Conservation (phyloP, 148 eudicot species). For the Cornus florida region DNA sequence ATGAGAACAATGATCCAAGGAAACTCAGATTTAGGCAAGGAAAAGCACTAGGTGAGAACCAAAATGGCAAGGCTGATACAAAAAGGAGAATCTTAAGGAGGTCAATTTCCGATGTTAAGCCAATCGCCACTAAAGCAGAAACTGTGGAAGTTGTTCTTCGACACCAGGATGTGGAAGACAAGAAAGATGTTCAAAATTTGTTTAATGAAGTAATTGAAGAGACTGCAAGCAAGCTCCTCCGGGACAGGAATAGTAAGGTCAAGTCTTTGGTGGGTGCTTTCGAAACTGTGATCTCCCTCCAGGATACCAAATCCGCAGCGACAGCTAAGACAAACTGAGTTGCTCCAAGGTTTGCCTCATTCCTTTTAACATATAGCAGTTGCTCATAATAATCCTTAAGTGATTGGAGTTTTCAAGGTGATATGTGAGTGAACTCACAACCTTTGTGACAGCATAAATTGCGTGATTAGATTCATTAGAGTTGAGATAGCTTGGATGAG, state of each 20-base stretch:
- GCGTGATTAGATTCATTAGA: not conserved
- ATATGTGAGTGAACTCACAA: conserved; percentile 15
- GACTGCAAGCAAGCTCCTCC: conserved; percentile 70
- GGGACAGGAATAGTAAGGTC: conserved; percentile 72
- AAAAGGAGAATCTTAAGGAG: conserved; percentile 35
- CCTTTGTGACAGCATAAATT: not conserved
- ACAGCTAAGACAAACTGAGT: conserved; percentile 34
- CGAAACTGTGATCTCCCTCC: conserved; percentile 61
- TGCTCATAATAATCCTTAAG: conserved; percentile 10
- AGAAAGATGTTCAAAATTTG: conserved; percentile 40
- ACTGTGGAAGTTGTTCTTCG: conserved; percentile 42
- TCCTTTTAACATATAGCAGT: not conserved
- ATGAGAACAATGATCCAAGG: conserved; percentile 38
- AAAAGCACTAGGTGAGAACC: conserved; percentile 32
- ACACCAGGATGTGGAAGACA: conserved; percentile 48
- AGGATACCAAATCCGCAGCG: conserved; percentile 40
- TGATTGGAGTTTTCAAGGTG: conserved; percentile 16
- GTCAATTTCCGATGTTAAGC: conserved; percentile 20
- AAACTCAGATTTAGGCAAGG: conserved; percentile 45
- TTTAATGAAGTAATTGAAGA: conserved; percentile 70
- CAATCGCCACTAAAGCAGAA: conserved; percentile 23
- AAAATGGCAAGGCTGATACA: conserved; percentile 25
- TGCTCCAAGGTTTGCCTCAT: conserved; percentile 1
- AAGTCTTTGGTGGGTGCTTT: conserved; percentile 89
- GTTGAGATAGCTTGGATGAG: conserved; percentile 1